Conservation (phyloP, 179 eudicot species). For the Camellia oleifera region DNA sequence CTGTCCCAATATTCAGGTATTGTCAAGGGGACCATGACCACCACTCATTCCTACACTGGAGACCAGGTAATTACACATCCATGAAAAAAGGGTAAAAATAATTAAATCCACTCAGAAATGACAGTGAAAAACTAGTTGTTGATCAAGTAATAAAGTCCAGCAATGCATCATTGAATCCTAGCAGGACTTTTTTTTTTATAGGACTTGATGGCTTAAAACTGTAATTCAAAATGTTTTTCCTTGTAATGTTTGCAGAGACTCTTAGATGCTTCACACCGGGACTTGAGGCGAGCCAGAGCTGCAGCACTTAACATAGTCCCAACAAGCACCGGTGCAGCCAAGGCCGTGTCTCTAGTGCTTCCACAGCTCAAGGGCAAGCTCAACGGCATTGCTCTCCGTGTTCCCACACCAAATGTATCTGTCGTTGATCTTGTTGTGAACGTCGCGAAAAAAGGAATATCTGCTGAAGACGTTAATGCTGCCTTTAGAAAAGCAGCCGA, state of each 20-base stretch:
- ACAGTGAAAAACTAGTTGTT: too few relatives aligned
- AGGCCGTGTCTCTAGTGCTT: slow-evolving; percentile 93
- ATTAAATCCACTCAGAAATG: not conserved
- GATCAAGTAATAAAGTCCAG: too few relatives aligned
- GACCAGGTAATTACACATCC: slow-evolving; percentile 61
- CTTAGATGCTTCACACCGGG: slow-evolving; percentile 96
- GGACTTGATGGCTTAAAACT: not conserved
- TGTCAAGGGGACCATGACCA: slow-evolving; percentile 99
- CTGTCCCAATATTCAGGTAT: slow-evolving; percentile 53
- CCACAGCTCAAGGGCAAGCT: slow-evolving; percentile 99
- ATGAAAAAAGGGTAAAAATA: not conserved
- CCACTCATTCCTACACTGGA: slow-evolving; percentile 99
- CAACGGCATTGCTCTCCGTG: slow-evolving; percentile 97
- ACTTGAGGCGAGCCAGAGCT: slow-evolving; percentile 94
- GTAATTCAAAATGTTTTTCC: not conserved
- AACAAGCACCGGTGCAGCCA: slow-evolving; percentile 98
- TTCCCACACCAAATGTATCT: slow-evolving; percentile 94
- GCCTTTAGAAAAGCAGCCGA: slow-evolving; percentile 94
- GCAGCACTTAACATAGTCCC: slow-evolving; percentile 98
- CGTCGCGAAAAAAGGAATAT: slow-evolving; percentile 71
- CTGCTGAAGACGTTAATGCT: slow-evolving; percentile 91
- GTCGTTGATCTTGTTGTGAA: slow-evolving; percentile 95
- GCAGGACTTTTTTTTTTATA: too few relatives aligned
- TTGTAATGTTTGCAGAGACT: slow-evolving; percentile 55
- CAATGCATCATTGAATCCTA: too few relatives aligned